Evolutionary conservation across 768 basidiomycete species (phyloP).

Genomic region (Rhodotorula kratochvilovae): DNA sequence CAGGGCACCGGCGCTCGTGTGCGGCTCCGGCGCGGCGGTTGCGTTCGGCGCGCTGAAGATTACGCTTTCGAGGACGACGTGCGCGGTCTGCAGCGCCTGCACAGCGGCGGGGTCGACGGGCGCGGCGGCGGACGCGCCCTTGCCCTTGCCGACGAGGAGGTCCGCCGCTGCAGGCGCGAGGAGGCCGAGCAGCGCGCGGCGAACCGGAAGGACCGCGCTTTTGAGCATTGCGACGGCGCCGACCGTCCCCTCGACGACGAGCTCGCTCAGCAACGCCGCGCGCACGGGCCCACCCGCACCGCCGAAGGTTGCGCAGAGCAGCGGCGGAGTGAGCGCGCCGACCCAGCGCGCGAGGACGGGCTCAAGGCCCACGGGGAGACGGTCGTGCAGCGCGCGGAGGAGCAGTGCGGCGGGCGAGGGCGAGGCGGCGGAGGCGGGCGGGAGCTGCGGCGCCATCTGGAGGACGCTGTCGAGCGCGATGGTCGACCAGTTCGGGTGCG

Average conservation of each 20-base stretch:
- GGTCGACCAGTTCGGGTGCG: background rate
- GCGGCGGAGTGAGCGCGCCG: background rate
- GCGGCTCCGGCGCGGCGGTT: background rate
- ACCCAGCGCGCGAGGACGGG: slow-evolving; percentile 8
- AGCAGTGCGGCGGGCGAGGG: background rate
- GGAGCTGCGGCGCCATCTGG: slow-evolving; percentile 8
- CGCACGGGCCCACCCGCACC: background rate
- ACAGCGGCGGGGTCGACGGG: background rate
- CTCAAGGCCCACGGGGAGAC: slow-evolving; percentile 6
- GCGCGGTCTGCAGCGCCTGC: background rate
- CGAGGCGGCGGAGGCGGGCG: background rate
- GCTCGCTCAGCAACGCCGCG: slow-evolving; percentile 3
- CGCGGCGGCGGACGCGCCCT: background rate
- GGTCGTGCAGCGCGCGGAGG: slow-evolving; percentile 14
- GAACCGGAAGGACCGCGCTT: slow-evolving; percentile 5
- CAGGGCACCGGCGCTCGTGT: background rate
- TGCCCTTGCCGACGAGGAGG: background rate
- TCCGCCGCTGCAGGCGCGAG: background rate
- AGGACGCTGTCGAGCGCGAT: slow-evolving; percentile 19
- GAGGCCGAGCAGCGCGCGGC: slow-evolving; percentile 1
- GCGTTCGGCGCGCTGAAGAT: background rate
- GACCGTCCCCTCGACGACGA: slow-evolving; percentile 15
- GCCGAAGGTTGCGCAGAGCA: slow-evolving; percentile 7
- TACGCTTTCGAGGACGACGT: slow-evolving; percentile 7
- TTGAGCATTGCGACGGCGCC: slow-evolving; percentile 4